These are phyloP conservation scores for Brassica incana DNA, from an alignment of 345 rosid species.

Conservation along the genomic window DNA sequence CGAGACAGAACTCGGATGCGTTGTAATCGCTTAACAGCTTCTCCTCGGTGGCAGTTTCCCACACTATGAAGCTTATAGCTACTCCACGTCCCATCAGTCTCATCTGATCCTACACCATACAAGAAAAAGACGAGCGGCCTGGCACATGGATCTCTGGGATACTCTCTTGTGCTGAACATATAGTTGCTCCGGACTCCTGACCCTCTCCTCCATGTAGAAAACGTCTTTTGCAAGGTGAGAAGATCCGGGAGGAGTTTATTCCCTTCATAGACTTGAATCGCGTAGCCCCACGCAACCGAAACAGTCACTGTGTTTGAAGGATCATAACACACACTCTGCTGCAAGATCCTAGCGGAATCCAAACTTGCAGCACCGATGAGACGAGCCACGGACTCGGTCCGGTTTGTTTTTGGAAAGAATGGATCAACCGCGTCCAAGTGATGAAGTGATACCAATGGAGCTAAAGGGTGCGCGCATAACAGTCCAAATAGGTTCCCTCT, in stretches of 20 bases:
- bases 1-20: slow-evolving; percentile 50
- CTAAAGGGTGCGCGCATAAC: slow-evolving; percentile 78
- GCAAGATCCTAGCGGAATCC: slow-evolving; percentile 77
- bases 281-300: slow-evolving; percentile 91
- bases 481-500: slow-evolving; percentile 80
- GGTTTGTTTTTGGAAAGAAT: slow-evolving; percentile 65
- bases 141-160: slow-evolving; percentile 65
- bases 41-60: slow-evolving; percentile 48
- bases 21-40: slow-evolving; percentile 50
- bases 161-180: slow-evolving; percentile 76
- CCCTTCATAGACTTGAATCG: slow-evolving; percentile 75
- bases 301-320: slow-evolving; percentile 50
- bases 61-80: slow-evolving; percentile 51
- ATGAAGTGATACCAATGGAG: slow-evolving; percentile 83
- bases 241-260: slow-evolving; percentile 78
- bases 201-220: slow-evolving; percentile 76
- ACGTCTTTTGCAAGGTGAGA: slow-evolving; percentile 63
- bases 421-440: slow-evolving; percentile 84
- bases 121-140: slow-evolving; percentile 68
- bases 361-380: slow-evolving; percentile 59
- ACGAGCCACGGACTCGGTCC: slow-evolving; percentile 50
- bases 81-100: slow-evolving; percentile 53
- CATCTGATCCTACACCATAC: slow-evolving; percentile 50
- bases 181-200: slow-evolving; percentile 43
- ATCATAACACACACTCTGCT: slow-evolving; percentile 84